Percentiles rank a stretch among this genome's conserved stretches.
These are phyloP conservation scores for Paraglomus occultum DNA, from an alignment of 192 early-diverging fungal species.

Conservation along the genomic window DNA sequence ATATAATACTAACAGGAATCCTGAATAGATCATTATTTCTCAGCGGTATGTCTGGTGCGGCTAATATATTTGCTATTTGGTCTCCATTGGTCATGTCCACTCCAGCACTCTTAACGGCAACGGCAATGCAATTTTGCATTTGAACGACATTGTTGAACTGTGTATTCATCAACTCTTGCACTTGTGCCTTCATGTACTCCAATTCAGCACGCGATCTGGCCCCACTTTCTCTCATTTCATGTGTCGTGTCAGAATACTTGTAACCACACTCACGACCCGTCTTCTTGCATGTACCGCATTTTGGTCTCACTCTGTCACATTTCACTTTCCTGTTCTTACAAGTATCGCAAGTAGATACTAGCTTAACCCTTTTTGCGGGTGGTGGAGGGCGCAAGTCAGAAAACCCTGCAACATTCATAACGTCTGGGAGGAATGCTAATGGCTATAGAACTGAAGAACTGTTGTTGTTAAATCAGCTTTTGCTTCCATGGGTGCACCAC, in stretches of 20 bases:
- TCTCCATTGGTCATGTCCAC: too few species aligned
- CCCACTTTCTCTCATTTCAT: background rate
- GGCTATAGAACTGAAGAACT: too few species aligned
- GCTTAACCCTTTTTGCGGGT: background rate
- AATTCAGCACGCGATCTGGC: background rate
- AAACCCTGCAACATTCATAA: too few species aligned
- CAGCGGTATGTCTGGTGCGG: too few species aligned
- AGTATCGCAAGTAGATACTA: conserved; percentile 23
- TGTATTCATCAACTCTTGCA: background rate
- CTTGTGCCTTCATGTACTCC: background rate
- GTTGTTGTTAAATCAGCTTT: too few species aligned
- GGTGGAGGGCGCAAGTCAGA: background rate
- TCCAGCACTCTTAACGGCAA: background rate
- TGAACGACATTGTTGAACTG: conserved; percentile 1
- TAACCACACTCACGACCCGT: conserved; percentile 1
- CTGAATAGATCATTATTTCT: too few species aligned
- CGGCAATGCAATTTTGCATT: background rate
- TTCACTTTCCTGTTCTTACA: conserved; percentile 23
- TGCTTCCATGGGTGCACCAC: too few species aligned
- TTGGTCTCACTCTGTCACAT: conserved; percentile 22
- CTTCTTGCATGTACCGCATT: conserved; percentile 19
- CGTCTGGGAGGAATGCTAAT: too few species aligned
- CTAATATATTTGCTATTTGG: too few species aligned
- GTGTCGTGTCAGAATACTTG: background rate
- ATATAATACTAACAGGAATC: too few species aligned